A percentile compares a stretch with the other conserved stretches of the same genome.
Evolutionary conservation across 371 early-diverging fungal species (phyloP).

Genomic region (Apophysomyces variabilis): DNA sequence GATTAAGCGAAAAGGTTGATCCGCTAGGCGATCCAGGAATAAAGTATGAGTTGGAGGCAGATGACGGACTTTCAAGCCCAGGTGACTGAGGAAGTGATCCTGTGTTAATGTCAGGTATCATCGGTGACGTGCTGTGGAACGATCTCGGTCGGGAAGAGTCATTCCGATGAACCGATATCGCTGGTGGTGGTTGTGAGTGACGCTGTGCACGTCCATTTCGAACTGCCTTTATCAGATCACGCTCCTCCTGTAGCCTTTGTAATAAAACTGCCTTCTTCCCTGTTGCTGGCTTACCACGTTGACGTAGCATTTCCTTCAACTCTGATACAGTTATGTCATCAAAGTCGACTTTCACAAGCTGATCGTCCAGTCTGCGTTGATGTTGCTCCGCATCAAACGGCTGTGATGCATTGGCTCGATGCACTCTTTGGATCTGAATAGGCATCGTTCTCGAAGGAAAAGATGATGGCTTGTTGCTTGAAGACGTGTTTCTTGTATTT

Average conservation of each 20-base stretch:
- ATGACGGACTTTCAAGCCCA: constrained; percentile 24
- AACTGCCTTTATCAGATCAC: constrained; percentile 38
- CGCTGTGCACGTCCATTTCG: constrained; percentile 22
- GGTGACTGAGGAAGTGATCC: constrained; percentile 21
- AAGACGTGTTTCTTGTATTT: constrained; percentile 4
- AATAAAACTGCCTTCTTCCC: constrained; percentile 71
- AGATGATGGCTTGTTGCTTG: constrained; percentile 8
- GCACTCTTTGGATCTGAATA: not conserved
- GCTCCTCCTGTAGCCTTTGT: constrained; percentile 33
- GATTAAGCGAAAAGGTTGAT: constrained; percentile 24
- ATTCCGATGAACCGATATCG: constrained; percentile 12
- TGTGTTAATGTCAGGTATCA: not conserved
- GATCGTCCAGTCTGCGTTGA: constrained; percentile 63
- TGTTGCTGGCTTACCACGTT: constrained; percentile 71
- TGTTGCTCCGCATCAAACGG: constrained; percentile 54
- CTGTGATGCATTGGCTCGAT: constrained; percentile 12
- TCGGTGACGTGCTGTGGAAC: constrained; percentile 23
- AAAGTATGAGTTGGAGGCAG: constrained; percentile 26
- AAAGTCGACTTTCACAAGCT: constrained; percentile 68
- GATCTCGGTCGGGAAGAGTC: constrained; percentile 20
- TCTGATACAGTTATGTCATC: constrained; percentile 80
- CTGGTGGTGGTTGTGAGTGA: constrained; percentile 29
- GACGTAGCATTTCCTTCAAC: constrained; percentile 75
- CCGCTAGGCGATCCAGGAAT: constrained; percentile 22
- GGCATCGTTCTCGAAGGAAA: constrained; percentile 5